Percentiles rank a stretch among this genome's conserved stretches.
These are phyloP conservation scores for Populus alba DNA, from an alignment of 345 rosid species.

Conservation along the genomic window DNA sequence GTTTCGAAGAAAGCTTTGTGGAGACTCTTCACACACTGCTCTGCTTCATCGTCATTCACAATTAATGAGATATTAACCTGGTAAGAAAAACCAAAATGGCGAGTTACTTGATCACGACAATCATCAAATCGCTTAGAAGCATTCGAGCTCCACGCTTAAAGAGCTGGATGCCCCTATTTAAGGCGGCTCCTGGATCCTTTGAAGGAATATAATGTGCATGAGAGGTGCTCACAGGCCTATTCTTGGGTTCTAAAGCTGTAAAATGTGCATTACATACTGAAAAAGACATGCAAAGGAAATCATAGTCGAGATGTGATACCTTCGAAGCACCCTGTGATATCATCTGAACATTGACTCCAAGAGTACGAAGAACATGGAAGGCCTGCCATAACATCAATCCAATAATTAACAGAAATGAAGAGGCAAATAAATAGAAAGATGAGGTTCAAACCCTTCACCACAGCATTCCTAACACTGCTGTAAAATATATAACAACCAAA, in stretches of 20 bases:
- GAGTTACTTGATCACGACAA: background rate
- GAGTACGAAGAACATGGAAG: slow-evolving; percentile 74
- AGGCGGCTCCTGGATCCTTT: background rate
- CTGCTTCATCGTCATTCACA: slow-evolving; percentile 79
- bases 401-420: background rate
- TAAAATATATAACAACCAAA: background rate
- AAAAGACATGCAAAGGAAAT: background rate
- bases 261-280: background rate
- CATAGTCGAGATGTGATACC: slow-evolving; percentile 38
- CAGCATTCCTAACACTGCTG: background rate
- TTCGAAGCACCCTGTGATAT: slow-evolving; percentile 99
- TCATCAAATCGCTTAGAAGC: background rate
- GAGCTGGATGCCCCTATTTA: background rate
- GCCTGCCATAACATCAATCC: slow-evolving; percentile 42
- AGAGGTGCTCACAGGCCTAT: slow-evolving; percentile 1
- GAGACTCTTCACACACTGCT: slow-evolving; percentile 78
- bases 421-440: background rate
- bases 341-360: slow-evolving; percentile 96
- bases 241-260: background rate
- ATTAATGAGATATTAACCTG: slow-evolving; percentile 93
- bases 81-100: background rate
- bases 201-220: background rate
- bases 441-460: background rate
- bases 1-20: slow-evolving; percentile 71
- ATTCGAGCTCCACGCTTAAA: background rate